Base-by-base conservation (phyloP, 257 asterid genomes). In the Solanum sparsipilum region DNA sequence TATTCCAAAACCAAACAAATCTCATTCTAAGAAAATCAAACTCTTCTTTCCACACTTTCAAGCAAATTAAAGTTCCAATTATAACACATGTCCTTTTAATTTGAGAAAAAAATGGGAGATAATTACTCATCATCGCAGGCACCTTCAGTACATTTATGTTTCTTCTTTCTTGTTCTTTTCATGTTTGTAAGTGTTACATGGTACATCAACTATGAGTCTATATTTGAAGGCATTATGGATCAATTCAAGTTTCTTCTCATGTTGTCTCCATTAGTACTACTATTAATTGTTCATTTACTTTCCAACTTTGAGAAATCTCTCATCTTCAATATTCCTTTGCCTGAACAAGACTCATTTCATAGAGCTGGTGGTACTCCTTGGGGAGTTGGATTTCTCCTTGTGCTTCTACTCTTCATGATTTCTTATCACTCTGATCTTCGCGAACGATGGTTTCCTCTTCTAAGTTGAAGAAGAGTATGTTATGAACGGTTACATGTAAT, bases 341-440 rank as follows among this genome's bases (percentile, higher is more conserved):
- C 96, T 56, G 94, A 93, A 89, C 94, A 91, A 86, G 94, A 93
- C 76, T 91, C 96, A 48, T 35, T 94, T 78, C 94, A 94, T 85
- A 90, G 96, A 52, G 96, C 95, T 48, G 98, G 96, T 12, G 97
- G 93, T 21, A 94, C 98, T 85, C 99, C 99, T 6, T 95, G 98
- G 99, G 98, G 98, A 4, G 92, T 95, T 39, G 98, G 89, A 7
- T 29, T 95, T 38, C 89, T 96, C 52, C 99, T 96, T 25, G 98
- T 94, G 46, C 87, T 96, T 27, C 93, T 96, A n/a, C 84, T 96
- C 56, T 95, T 95, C 94, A 95, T 96, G 98, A 92, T 95, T 39
- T 95, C 98, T 21, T 93, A 94, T 67, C 98, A 96, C 90, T 94
- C 99, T 21, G 96, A 93, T 48, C 91, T 96, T 46, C 88, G 98